Evolutionary conservation across 2,329 filamentous ascomycete genomes (phyloP), one percentile per base, ranked within the genome.

Genomic region (Fusarium tuaranense): DNA sequence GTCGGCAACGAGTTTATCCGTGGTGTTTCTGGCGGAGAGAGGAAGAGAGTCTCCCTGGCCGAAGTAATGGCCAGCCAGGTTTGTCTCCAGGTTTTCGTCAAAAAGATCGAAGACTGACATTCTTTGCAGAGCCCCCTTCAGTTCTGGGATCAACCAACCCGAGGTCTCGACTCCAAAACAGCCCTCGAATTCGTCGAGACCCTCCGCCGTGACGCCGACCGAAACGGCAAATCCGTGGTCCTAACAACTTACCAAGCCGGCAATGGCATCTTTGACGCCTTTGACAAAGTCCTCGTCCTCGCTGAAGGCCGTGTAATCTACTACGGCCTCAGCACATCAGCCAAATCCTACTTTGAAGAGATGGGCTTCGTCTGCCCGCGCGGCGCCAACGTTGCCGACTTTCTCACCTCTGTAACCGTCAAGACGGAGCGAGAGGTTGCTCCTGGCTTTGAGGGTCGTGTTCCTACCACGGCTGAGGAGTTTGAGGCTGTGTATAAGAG

Each of bases 251-350:
- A 94, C 81, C 90, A 92, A 78, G 90, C 91, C 1, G 88, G 89
- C 12, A 90, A 92, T 53, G 88, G 86, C 41, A 91, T 92, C 66
- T 92, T 89, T 75, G 84, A 90, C 27, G 84, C 91, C 7, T 93
- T 94, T 86, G 92, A 94, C 81, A 94, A 94, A 80, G 92, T 94
- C 4, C 82, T 93, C 66, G 88, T 94, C 20, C 92, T 94, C 53
- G 91, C 93, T 69, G 85, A 88, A 48, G 92, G 92, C 1, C 87
- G 89, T 6, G 90, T 92, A 82, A 88, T 93, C 64, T 94, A 89
- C 82, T 90, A 91, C 78, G 92, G 92, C 0, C 89, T 88, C 3
- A 87, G 88, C 5, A 83, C 84, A n/a, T 85, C 89, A 53, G 92
- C 92, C 4, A 88, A 87, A 66, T 84, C 89, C 67, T 94, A 93